Evolutionary conservation across 345 rosid genomes (phyloP).

Genomic region (Raphanus sativus): DNA sequence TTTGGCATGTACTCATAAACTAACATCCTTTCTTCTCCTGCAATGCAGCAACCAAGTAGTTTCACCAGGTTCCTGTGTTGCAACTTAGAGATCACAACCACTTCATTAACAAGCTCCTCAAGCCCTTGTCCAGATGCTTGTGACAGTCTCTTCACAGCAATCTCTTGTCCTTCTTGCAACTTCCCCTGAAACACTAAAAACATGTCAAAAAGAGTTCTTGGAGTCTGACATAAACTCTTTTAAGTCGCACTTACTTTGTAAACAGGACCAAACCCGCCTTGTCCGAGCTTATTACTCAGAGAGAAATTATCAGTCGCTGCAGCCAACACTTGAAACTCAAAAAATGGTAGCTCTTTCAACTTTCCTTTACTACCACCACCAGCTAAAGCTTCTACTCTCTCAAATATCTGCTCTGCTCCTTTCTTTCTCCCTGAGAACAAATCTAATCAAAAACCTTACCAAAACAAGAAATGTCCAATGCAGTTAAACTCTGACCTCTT

Average conservation of each 20-base stretch:
- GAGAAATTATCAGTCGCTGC: constrained; percentile 45
- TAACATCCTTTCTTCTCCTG: constrained; percentile 53
- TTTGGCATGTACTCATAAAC: constrained; percentile 59
- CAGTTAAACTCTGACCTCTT: background rate
- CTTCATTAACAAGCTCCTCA: constrained; percentile 61
- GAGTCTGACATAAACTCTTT: background rate
- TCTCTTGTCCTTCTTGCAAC: constrained; percentile 43
- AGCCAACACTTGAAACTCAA: constrained; percentile 48
- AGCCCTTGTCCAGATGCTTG: constrained; percentile 61
- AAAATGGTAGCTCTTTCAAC: constrained; percentile 39
- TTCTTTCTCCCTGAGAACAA: constrained; percentile 2
- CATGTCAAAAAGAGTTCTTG: background rate
- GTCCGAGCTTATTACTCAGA: constrained; percentile 44
- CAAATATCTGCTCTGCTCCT: constrained; percentile 27
- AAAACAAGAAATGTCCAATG: background rate
- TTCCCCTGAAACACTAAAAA: constrained; percentile 44
- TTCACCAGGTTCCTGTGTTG: constrained; percentile 52
- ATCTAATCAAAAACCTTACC: background rate
- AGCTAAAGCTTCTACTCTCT: constrained; percentile 42
- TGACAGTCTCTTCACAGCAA: constrained; percentile 65
- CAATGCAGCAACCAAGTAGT: constrained; percentile 17
- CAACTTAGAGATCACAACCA: constrained; percentile 47
- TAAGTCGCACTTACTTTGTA: constrained; percentile 30
- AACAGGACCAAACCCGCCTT: constrained; percentile 56
- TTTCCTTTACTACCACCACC: constrained; percentile 37